phyloP scores from a whole-genome alignment of 2,329 filamentous ascomycete species.

The Bipolaris zeicola region DNA sequence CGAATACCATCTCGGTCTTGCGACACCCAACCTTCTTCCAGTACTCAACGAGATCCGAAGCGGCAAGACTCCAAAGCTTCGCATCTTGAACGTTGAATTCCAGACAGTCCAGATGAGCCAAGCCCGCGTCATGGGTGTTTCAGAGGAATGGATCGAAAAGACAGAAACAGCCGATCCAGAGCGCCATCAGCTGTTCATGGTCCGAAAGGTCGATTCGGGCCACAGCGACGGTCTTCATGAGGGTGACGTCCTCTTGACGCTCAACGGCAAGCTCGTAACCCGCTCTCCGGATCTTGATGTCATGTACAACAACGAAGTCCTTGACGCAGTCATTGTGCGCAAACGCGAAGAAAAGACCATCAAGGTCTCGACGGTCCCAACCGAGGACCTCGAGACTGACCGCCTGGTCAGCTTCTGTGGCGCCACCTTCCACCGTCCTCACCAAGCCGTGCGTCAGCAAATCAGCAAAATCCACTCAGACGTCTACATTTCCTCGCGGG shows the following conservation, averaged over 20 bases:
- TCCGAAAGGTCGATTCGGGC: slow-evolving; percentile 81
- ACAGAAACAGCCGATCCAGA: slow-evolving; percentile 88
- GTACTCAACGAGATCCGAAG: slow-evolving; percentile 86
- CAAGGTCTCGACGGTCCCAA: slow-evolving; percentile 81
- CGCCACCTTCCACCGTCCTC: slow-evolving; percentile 87
- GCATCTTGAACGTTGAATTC: slow-evolving; percentile 93
- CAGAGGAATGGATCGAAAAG: slow-evolving; percentile 92
- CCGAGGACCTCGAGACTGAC: slow-evolving; percentile 89
- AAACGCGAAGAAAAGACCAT: slow-evolving; percentile 79
- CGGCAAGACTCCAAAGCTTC: slow-evolving; percentile 77
- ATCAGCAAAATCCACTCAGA: slow-evolving; percentile 96
- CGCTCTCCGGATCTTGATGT: slow-evolving; percentile 90
- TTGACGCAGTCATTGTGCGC: slow-evolving; percentile 86
- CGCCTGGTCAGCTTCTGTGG: slow-evolving; percentile 94
- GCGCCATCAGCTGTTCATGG: slow-evolving; percentile 97
- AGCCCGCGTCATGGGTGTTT: slow-evolving; percentile 94
- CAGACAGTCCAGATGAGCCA: slow-evolving; percentile 96
- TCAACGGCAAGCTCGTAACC: slow-evolving; percentile 92
- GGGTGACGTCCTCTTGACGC: slow-evolving; percentile 87
- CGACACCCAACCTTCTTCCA: slow-evolving; percentile 84
- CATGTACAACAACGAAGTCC: slow-evolving; percentile 87
- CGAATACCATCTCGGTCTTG: slow-evolving; percentile 93
- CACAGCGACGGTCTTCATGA: slow-evolving; percentile 73
- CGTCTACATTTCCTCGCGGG: slow-evolving; percentile 87
- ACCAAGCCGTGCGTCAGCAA: slow-evolving; percentile 95